Percentiles rank a stretch among this genome's conserved stretches.
Evolutionary conservation across 208 protist species (phyloP).

Genomic region (Acanthamoeba polyphaga): DNA sequence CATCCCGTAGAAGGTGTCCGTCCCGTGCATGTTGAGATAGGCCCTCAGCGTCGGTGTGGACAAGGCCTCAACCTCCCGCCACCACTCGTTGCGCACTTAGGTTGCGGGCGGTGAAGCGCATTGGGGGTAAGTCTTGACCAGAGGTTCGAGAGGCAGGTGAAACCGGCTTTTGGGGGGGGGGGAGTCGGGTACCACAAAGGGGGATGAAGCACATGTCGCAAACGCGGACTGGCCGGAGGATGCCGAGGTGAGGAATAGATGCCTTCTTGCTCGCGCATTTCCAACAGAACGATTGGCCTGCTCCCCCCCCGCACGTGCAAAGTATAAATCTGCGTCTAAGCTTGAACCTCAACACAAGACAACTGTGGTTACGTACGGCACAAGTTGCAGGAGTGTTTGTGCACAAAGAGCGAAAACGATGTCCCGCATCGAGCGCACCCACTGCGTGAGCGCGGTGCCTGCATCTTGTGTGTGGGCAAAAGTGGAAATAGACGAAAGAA

Average conservation of each 20-base stretch:
- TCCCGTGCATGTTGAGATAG: not conserved
- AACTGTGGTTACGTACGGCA: not conserved
- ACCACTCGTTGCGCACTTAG: not conserved
- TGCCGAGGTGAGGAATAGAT: not conserved
- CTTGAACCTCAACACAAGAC: no score
- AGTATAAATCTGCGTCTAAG: no score
- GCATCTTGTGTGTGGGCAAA: not conserved
- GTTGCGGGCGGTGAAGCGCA: no score
- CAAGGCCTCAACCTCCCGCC: not conserved
- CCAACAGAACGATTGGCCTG: not conserved
- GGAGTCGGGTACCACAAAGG: not conserved
- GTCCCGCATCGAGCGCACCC: not conserved
- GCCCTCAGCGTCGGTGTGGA: not conserved
- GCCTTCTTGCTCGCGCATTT: not conserved
- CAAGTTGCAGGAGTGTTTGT: not conserved
- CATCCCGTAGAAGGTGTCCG: not conserved
- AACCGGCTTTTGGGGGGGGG: not conserved
- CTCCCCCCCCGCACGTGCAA: no score
- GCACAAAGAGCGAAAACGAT: not conserved
- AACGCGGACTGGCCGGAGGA: not conserved
- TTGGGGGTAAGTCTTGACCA: no score
- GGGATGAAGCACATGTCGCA: constrained; percentile 5
- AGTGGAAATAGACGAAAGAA: not conserved
- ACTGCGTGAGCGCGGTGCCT: not conserved
- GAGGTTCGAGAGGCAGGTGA: no score